These are phyloP conservation scores for Pichia ethanolica DNA, from an alignment of 805 yeast genomes.

Conservation along the genomic window DNA sequence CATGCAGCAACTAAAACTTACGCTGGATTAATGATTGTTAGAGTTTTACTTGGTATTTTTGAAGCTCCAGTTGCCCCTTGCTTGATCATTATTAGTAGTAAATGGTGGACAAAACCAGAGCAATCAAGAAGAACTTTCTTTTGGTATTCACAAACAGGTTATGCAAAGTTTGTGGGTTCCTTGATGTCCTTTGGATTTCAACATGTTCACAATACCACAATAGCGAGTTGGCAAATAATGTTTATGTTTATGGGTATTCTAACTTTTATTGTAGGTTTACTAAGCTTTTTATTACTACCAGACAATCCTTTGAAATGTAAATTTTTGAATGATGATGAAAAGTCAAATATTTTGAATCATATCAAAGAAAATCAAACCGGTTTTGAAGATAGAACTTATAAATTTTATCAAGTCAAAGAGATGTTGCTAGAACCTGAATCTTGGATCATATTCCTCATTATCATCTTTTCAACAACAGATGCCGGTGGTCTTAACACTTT, in stretches of 20 bases:
- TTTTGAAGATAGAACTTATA: conserved; percentile 24
- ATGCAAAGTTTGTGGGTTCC: conserved; percentile 20
- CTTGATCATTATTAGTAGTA: conserved; percentile 9
- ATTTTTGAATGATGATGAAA: conserved; percentile 29
- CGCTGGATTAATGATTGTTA: conserved; percentile 36
- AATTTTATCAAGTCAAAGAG: conserved; percentile 22
- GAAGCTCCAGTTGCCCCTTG: conserved; percentile 19
- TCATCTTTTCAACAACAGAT: conserved; percentile 25
- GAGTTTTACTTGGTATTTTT: conserved; percentile 39
- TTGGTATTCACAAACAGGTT: conserved; percentile 21
- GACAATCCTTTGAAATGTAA: conserved; percentile 23
- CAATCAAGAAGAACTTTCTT: conserved; percentile 17
- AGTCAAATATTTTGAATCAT: conserved; percentile 20
- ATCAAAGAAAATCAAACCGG: conserved; percentile 27
- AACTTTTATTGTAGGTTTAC: conserved; percentile 23
- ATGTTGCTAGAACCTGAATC: conserved; percentile 18
- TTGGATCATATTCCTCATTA: conserved; percentile 17
- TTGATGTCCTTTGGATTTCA: conserved; percentile 23
- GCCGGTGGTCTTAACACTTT: conserved; percentile 26
- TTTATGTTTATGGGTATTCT: conserved; percentile 25
- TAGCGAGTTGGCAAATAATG: conserved; percentile 24
- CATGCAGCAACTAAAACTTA: conserved; percentile 37
- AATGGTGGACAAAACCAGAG: conserved; percentile 23
- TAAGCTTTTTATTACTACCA: conserved; percentile 21
- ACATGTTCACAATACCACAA: conserved; percentile 14